These are phyloP conservation scores for Plasmodium inui DNA, from an alignment of 169 alveolate species.

Conservation along the genomic window DNA sequence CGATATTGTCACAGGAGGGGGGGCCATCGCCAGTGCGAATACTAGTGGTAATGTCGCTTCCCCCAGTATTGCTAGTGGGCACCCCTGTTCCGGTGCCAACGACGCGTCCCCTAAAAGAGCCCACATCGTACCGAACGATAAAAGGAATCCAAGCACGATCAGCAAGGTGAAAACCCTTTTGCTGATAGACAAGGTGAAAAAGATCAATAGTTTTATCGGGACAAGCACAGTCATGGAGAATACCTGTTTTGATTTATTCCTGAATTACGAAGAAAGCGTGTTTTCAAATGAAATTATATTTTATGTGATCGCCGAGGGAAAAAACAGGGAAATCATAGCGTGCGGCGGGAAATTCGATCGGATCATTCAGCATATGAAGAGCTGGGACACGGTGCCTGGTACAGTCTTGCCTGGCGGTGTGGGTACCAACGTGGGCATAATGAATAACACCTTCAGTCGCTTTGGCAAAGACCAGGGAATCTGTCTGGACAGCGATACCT, in stretches of 20 bases:
- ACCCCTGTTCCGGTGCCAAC: background rate
- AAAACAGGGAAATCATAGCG: conserved; percentile 69
- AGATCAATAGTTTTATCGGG: conserved; percentile 61
- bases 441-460: background rate
- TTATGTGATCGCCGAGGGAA: conserved; percentile 62
- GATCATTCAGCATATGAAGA: conserved; percentile 30
- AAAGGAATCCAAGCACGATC: background rate
- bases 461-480: background rate
- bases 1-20: background rate
- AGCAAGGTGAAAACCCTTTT: conserved; percentile 22
- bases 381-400: background rate
- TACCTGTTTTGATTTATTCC: conserved; percentile 54
- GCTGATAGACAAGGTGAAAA: conserved; percentile 48
- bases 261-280: conserved; percentile 65
- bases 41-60: background rate
- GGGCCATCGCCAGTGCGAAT: background rate
- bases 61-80: background rate
- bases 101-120: background rate
- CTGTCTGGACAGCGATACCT: background rate
- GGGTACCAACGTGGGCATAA: background rate
- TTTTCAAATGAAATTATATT: conserved; percentile 65
- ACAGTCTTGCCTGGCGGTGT: background rate
- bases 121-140: background rate
- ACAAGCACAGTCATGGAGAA: conserved; percentile 47
- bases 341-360: conserved; percentile 63